Evolutionary conservation across 1,139 yeast species (phyloP).

Genomic region (Candida sanyaensis): DNA sequence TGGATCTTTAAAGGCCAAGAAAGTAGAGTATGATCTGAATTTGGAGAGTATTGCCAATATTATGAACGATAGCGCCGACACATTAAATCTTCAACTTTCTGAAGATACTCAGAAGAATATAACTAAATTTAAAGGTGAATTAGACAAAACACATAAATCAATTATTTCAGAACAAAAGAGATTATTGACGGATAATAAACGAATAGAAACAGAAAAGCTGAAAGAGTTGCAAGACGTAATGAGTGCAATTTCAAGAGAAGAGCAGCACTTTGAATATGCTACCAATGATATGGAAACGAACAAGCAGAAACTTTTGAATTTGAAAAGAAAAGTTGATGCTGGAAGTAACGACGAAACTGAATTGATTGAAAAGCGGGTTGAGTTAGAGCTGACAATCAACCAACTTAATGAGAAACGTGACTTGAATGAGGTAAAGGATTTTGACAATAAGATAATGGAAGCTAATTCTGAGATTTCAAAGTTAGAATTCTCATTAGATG

Average conservation of each 20-base stretch:
- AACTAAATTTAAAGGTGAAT: slow-evolving; percentile 11
- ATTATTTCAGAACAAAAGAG: slow-evolving; percentile 9
- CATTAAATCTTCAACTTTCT: slow-evolving; percentile 18
- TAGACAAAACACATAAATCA: slow-evolving; percentile 10
- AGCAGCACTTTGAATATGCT: slow-evolving; percentile 15
- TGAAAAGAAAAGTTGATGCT: slow-evolving; percentile 44
- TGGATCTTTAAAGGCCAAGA: slow-evolving; percentile 59
- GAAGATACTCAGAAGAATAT: slow-evolving; percentile 11
- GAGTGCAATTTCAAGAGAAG: slow-evolving; percentile 16
- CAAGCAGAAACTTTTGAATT: slow-evolving; percentile 30
- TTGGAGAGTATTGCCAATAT: slow-evolving; percentile 13
- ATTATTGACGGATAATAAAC: slow-evolving; percentile 11
- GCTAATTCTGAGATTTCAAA: slow-evolving; percentile 39
- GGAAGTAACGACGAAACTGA: slow-evolving; percentile 32
- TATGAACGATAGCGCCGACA: slow-evolving; percentile 16
- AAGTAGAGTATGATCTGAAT: slow-evolving; percentile 27
- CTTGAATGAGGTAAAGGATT: slow-evolving; percentile 26
- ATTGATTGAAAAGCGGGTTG: slow-evolving; percentile 28
- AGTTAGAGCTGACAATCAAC: slow-evolving; percentile 34
- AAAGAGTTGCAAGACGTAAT: slow-evolving; percentile 14
- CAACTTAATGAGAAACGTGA: slow-evolving; percentile 29
- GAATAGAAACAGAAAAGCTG: slow-evolving; percentile 16
- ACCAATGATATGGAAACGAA: slow-evolving; percentile 30
- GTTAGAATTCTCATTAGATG: slow-evolving; percentile 58
- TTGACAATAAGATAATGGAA: slow-evolving; percentile 38